Conservation (phyloP, 176 grass and related monocot genomes). For the Puya raimondii region DNA sequence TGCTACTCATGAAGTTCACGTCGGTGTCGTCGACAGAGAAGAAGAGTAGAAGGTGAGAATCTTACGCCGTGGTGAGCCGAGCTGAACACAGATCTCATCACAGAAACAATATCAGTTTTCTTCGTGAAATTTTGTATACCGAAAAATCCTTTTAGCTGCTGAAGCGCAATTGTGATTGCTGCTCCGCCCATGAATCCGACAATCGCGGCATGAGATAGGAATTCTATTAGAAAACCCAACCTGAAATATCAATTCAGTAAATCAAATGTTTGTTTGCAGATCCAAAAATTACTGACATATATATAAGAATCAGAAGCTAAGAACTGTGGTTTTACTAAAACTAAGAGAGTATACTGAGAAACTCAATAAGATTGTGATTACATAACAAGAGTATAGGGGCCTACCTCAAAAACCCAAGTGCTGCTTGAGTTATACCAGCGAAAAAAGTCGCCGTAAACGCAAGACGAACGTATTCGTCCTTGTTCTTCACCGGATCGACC, state of each 20-base stretch:
- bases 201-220: conserved; percentile 95
- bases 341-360: too few relatives aligned
- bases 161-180: conserved; percentile 90
- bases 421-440: conserved; percentile 93
- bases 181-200: conserved; percentile 94
- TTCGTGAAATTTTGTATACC: conserved; percentile 76
- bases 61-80: conserved; percentile 76
- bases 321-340: too few relatives aligned
- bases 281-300: too few relatives aligned
- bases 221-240: conserved; percentile 89
- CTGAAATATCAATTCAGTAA: conserved; percentile 28
- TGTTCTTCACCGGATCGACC: conserved; percentile 42
- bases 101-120: conserved; percentile 82
- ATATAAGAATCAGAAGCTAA: too few relatives aligned
- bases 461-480: conserved; percentile 64
- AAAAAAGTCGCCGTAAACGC: conserved; percentile 97
- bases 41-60: conserved; percentile 5
- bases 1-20: conserved; percentile 4
- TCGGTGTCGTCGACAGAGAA: background rate
- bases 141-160: conserved; percentile 79
- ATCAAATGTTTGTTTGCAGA: background rate
- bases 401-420: conserved; percentile 85
- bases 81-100: conserved; percentile 77
- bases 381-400: background rate
- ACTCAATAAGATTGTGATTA: background rate